Conservation (phyloP, 768 basidiomycete genomes). For the Stropharia rugosoannulata region DNA sequence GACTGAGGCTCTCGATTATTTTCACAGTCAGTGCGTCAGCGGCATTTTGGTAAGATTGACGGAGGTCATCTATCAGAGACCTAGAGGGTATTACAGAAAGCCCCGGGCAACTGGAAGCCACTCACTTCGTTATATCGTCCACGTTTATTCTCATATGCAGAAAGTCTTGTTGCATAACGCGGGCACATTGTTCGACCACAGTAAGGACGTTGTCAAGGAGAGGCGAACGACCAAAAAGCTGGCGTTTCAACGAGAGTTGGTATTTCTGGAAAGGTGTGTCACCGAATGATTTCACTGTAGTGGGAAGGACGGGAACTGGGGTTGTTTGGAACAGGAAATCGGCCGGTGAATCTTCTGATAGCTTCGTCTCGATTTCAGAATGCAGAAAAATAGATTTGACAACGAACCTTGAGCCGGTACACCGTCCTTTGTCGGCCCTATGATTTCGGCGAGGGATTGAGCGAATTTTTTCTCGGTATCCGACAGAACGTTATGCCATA, state of each 20-base stretch:
- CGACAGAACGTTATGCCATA: slow-evolving; percentile 48
- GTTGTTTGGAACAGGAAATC: slow-evolving; percentile 57
- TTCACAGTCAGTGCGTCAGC: slow-evolving; percentile 46
- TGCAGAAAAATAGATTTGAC: not conserved
- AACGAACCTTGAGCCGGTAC: slow-evolving; percentile 2
- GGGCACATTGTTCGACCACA: slow-evolving; percentile 59
- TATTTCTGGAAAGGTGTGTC: slow-evolving; percentile 61
- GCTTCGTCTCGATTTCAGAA: not conserved
- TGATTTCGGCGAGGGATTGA: slow-evolving; percentile 9
- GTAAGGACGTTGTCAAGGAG: slow-evolving; percentile 57
- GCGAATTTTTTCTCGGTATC: slow-evolving; percentile 18
- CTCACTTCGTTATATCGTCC: slow-evolving; percentile 45
- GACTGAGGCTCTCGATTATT: slow-evolving; percentile 41
- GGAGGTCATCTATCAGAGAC: slow-evolving; percentile 40
- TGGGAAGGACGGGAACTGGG: slow-evolving; percentile 44
- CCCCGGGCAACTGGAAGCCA: slow-evolving; percentile 1
- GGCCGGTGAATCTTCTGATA: slow-evolving; percentile 49
- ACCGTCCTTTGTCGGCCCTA: slow-evolving; percentile 2
- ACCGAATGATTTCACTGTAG: slow-evolving; percentile 32
- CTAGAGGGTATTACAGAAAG: slow-evolving; percentile 26
- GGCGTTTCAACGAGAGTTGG: slow-evolving; percentile 55
- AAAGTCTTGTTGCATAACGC: slow-evolving; percentile 60
- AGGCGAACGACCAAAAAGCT: slow-evolving; percentile 64
- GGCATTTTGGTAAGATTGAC: slow-evolving; percentile 45
- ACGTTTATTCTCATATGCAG: slow-evolving; percentile 39